phyloP scores from a whole-genome alignment of 495 filamentous ascomycete genomes.

The Elaphomyces granulatus region DNA sequence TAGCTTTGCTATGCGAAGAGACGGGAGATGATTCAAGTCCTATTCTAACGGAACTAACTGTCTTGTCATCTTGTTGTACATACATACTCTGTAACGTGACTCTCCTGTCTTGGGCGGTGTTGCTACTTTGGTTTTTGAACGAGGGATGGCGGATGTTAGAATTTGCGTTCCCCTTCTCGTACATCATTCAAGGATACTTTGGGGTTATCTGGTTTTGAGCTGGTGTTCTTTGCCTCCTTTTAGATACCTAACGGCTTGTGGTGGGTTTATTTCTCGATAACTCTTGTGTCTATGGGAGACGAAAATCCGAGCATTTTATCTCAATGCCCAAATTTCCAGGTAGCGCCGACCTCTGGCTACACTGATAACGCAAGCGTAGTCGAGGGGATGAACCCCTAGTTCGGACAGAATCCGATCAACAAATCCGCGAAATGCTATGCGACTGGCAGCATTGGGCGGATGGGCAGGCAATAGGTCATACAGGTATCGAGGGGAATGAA shows the following conservation, averaged over 20 bases:
- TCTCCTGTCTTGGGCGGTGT: neutral
- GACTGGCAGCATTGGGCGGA: no score
- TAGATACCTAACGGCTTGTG: neutral
- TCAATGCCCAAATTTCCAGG: no score
- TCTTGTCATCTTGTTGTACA: neutral
- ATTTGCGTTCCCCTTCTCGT: neutral
- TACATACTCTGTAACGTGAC: neutral
- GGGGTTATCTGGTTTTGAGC: neutral
- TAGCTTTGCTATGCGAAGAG: neutral
- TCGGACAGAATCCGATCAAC: no score
- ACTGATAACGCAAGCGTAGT: no score
- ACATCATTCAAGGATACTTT: neutral
- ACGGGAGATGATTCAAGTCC: neutral
- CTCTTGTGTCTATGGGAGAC: no score
- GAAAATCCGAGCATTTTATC: no score
- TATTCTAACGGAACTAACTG: neutral
- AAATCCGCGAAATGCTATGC: no score
- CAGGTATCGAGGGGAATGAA: no score
- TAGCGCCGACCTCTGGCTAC: no score
- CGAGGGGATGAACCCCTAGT: no score
- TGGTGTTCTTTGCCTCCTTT: neutral
- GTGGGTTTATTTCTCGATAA: no score
- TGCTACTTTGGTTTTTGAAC: neutral
- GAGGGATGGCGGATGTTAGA: neutral
- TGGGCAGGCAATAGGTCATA: no score